These are phyloP conservation scores for Sphaerulina musiva DNA, from an alignment of 2,329 filamentous ascomycete species.

Conservation along the genomic window DNA sequence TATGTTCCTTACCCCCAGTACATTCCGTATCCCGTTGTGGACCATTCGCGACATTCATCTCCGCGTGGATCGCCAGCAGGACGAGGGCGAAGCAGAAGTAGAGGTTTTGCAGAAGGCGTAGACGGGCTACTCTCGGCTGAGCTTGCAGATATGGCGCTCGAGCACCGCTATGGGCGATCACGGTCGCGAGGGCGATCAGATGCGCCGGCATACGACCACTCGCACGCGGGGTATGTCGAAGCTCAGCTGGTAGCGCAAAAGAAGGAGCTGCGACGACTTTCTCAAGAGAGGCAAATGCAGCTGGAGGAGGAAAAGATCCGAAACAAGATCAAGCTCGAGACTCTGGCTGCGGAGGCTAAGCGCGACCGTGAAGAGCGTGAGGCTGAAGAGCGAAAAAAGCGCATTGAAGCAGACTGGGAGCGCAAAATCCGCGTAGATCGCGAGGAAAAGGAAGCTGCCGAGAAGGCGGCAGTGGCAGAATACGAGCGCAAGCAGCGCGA, in stretches of 20 bases:
- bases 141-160: conserved; percentile 28
- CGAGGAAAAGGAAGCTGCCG: conserved; percentile 31
- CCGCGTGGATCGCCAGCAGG: conserved; percentile 18
- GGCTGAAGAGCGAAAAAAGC: conserved; percentile 33
- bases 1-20: conserved; percentile 8
- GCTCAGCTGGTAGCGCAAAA: conserved; percentile 33
- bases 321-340: conserved; percentile 25
- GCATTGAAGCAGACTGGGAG: conserved; percentile 36
- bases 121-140: conserved; percentile 29
- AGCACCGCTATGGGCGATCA: conserved; percentile 30
- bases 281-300: conserved; percentile 32
- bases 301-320: conserved; percentile 35
- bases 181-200: conserved; percentile 32
- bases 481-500: conserved; percentile 37
- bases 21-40: conserved; percentile 25
- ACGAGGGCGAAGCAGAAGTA: conserved; percentile 10
- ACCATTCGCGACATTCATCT: conserved; percentile 20
- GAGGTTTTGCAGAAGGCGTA: conserved; percentile 3
- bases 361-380: conserved; percentile 34
- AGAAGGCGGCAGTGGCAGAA: conserved; percentile 34
- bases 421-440: conserved; percentile 36
- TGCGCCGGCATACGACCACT: conserved; percentile 18
- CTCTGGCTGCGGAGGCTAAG: conserved; percentile 33
- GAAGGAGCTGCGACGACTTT: conserved; percentile 33
- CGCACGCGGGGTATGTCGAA: conserved; percentile 22